Conservation (phyloP, 495 filamentous ascomycete species). For the Penicillium diatomitis region DNA sequence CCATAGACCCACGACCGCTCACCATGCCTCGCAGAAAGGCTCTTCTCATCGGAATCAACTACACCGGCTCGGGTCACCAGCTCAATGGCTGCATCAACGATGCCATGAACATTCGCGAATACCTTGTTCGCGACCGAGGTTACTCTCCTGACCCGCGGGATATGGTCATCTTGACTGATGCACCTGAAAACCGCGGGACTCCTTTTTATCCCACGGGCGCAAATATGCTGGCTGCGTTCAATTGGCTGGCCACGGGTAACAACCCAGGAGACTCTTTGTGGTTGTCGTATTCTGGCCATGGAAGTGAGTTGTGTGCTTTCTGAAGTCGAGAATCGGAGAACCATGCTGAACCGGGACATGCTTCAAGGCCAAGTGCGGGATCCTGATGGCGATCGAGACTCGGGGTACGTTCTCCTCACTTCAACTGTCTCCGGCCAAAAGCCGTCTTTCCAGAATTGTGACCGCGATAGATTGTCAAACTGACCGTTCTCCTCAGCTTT, state of each 20-base stretch:
- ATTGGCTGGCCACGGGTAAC: conserved; percentile 46
- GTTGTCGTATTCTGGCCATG: conserved; percentile 52
- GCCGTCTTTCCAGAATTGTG: not conserved
- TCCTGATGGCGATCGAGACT: conserved; percentile 33
- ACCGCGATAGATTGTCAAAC: too few relatives aligned
- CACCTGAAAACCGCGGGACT: conserved; percentile 34
- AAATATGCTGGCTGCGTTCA: conserved; percentile 48
- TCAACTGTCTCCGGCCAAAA: not conserved
- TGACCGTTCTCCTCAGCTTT: conserved; percentile 19
- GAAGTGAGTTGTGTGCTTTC: conserved; percentile 22
- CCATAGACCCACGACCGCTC: too few relatives aligned
- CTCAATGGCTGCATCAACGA: conserved; percentile 51
- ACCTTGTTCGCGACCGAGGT: conserved; percentile 35
- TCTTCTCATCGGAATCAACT: conserved; percentile 55
- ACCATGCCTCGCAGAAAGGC: conserved; percentile 40
- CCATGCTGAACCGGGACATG: not conserved
- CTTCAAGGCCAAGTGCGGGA: conserved; percentile 34
- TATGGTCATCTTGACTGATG: conserved; percentile 48
- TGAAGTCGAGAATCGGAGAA: not conserved
- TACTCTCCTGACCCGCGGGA: conserved; percentile 39
- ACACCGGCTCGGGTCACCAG: conserved; percentile 40
- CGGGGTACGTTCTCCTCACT: conserved; percentile 21
- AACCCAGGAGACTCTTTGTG: conserved; percentile 40
- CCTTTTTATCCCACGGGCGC: conserved; percentile 44
- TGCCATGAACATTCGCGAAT: conserved; percentile 40